Evolutionary conservation across 345 rosid genomes (phyloP), one percentile per base, ranked within the genome.

Genomic region (Hevea brasiliensis): DNA sequence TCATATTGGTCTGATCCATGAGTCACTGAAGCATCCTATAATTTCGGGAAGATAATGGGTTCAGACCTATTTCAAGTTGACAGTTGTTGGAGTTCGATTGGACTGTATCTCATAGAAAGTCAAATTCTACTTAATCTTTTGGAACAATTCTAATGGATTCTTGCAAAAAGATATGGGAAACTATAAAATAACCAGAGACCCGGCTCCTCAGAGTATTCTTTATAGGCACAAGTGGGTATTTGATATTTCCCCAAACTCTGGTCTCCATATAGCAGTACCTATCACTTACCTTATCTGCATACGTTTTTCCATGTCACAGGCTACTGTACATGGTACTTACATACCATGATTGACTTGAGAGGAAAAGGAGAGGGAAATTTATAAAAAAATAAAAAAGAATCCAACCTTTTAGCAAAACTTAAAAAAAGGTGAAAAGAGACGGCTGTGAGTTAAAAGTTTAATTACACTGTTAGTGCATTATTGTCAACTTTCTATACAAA

Each of bases 221-320:
- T 70, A 75, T 72, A 42, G 55, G 68, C 15, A 65, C 74, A 47
- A 61, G 83, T 79, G 81, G 86, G 77, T 35, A 63, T 44, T 45
- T 57, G 86, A 75, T 35, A 63, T 44, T 45, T 57, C 55, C 35
- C 26, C 48, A 68, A 32, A 32, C 37, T 32, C 37, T 32, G 2
- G 37, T 32, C 4, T 32, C 64, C 64, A 61, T 74, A 69, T 40
- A 61, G 53, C 74, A 67, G 56, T 79, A 13, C 75, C 79, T 81
- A 74, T 81, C 76, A 75, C 82, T 62, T 66, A 74, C 74, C 88
- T 74, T 78, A 81, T 86, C 85, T 61, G 76, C 76, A 61, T 48
- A 41, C 71, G 37, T 26, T 67, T 61, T 29, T 69, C 81, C 72
- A 29, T 72, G 67, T 72, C 76, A 70, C 76, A 74, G 71, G 76